Conservation (phyloP, 2,329 filamentous ascomycete species). For the Fusarium tupiense region DNA sequence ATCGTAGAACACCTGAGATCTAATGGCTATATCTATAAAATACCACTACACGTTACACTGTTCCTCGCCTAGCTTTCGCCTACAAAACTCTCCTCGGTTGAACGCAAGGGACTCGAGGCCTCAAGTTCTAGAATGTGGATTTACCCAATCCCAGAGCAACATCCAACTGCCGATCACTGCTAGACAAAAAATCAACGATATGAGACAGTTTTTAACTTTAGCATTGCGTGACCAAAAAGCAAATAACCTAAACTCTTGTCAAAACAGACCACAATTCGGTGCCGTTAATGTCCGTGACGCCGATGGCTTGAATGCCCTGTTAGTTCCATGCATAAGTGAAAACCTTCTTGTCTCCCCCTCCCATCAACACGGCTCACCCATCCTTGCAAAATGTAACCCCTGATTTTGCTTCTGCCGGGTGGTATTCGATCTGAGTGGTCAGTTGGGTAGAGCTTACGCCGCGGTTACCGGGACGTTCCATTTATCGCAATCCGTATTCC, state of each 20-base stretch:
- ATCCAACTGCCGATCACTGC: not conserved
- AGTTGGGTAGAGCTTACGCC: too few relatives aligned
- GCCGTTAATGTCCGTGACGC: not conserved
- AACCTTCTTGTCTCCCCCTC: not conserved
- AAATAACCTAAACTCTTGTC: not conserved
- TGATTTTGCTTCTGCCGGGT: not conserved
- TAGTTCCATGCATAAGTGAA: not conserved
- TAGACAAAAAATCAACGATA: not conserved
- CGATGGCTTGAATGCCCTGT: not conserved
- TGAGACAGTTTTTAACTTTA: not conserved
- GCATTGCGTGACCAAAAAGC: not conserved
- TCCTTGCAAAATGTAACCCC: not conserved
- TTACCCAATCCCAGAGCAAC: not conserved
- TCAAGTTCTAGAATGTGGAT: not conserved
- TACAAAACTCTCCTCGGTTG: not conserved
- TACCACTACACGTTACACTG: not conserved
- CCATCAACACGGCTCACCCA: not conserved
- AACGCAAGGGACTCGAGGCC: not conserved
- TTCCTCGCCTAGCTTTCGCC: not conserved
- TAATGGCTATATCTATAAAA: not conserved
- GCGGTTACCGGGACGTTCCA: not conserved
- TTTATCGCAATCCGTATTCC: not conserved
- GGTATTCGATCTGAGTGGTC: not conserved
- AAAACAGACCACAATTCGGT: not conserved
- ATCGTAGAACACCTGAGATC: not conserved